Base-by-base conservation (phyloP, 805 yeast species). In the Blastobotrys mokoenaii region DNA sequence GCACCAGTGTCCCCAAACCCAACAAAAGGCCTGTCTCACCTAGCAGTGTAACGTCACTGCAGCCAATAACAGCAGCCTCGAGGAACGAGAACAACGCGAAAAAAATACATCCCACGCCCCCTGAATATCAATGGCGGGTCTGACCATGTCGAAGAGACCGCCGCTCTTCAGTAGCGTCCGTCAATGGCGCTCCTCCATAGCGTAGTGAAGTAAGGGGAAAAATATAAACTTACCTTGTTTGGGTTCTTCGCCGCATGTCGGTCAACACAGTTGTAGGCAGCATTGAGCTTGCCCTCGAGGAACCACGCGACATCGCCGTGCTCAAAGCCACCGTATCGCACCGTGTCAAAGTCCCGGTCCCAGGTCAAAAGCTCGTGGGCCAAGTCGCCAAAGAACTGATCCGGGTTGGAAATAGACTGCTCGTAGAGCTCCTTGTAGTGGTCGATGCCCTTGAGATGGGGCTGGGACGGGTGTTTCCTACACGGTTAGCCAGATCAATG, bases 291-390 rank as follows among this genome's bases (percentile, higher is more conserved):
- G 61, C 98, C 98, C 51, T 86, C 89, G 41, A 87, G 67, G 60
- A 93, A 93, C 97, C 97, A 93, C 32, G 97, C 87, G 43, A 80
- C 70, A 60, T 86, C 95, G 51, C 90, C 95, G 54, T 80, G 67
- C 53, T 72, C 75, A 52, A 82, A 75, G 44, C 82, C 72, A 32
- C 93, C 95, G 43, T 67, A 66, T 46, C 68, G 53, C 16, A 75
- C 93, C 48, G 74, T 71, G 56, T 73, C 71, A 66, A 85, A 89
- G 44, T 80, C 87, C 48, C 72, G 77, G 61, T 81, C 85, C 97
- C 97, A 89, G 57, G 75, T 67, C 54, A 89, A 73, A 46, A 77
- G 72, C 58, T 82, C 77, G 47, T 72, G 74, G 42, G 96, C 97
- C 63, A 75, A 69, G 42, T 79, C 77, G 40, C 88, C 89, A 64